Base-by-base conservation (phyloP, 148 eudicot genomes). In the Vaccinium vitisidaea region DNA sequence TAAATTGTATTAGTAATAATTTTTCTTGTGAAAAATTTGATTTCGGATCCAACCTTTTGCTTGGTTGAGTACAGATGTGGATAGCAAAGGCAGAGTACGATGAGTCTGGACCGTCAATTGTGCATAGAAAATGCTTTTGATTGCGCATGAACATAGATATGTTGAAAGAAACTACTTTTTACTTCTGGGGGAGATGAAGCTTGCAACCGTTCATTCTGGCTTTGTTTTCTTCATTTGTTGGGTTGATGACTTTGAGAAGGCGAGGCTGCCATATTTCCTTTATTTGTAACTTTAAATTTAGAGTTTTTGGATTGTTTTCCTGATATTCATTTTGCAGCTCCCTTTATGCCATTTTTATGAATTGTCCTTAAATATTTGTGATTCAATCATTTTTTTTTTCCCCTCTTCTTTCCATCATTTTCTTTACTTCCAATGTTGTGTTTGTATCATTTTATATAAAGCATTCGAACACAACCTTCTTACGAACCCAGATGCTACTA, bases 81-180 rank as follows among this genome's bases (percentile, higher is more conserved):
- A 67, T 67, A 8, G 73, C 73, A 10, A 67, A 67, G 36, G 73
- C 73, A 25, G 73, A 67, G 36, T 67, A 67, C 32, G 73, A 67
- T 25, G 73, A 67, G 73, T 67, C 73, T 67, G 73, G 73, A 27
- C 73, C 73, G 0, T 67, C 73, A 67, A 67, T 67, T 67, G 73
- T 67, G 73, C 73, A 67, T 67, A 67, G 73, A 67, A 67, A 67
- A 25, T 67, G 73, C 73, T 67, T 67, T 11, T 67, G 73, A 67
- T 67, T 67, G 36, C 0, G 36, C 32, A 67, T 9, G 70, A 63
- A 63, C 70, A 12, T 67, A 25, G 36, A 67, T 32, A 32, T 67
- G 73, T 25, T 13, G 73, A 67, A 23, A 25, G 73, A 25, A 67
- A 67, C 69, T 61, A 32, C 2, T 32, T 23, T 27, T 67, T 25